Percentiles rank a stretch among this genome's conserved stretches.
Evolutionary conservation across 805 yeast genomes (phyloP).

Genomic region (Wickerhamiella sorbophila): DNA sequence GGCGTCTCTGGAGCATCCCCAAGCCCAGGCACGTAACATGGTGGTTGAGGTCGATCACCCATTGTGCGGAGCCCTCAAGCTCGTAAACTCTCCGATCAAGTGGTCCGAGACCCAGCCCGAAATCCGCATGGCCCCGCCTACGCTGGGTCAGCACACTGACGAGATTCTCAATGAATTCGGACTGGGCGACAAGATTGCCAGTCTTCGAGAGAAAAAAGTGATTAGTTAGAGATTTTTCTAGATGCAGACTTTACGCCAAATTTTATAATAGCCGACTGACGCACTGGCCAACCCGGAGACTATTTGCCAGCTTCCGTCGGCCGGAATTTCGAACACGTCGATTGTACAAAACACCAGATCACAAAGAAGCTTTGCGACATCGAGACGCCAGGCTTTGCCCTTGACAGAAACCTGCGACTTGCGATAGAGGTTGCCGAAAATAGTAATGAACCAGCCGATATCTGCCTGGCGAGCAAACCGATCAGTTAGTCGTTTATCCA

Average conservation of each 20-base stretch:
- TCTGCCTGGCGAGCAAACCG: constrained; percentile 17
- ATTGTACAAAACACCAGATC: constrained; percentile 20
- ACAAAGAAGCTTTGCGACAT: constrained; percentile 16
- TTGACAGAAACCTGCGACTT: constrained; percentile 1
- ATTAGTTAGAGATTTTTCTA: constrained; percentile 10
- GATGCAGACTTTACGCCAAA: constrained; percentile 2
- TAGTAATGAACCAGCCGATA: constrained; percentile 19
- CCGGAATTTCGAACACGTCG: constrained; percentile 17
- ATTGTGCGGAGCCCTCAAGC: constrained; percentile 24
- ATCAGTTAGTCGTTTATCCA: constrained; percentile 11
- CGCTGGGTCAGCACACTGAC: constrained; percentile 28
- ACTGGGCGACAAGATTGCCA: constrained; percentile 14
- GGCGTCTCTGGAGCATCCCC: constrained; percentile 25
- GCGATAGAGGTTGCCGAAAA: constrained; percentile 12
- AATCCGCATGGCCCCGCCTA: constrained; percentile 26
- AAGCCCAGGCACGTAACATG: constrained; percentile 27
- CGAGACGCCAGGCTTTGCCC: constrained; percentile 6
- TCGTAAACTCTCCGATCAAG: constrained; percentile 29
- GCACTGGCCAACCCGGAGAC: constrained; percentile 18
- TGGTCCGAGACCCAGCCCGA: constrained; percentile 25
- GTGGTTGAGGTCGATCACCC: constrained; percentile 26
- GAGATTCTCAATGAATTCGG: constrained; percentile 23
- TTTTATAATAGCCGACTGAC: constrained; percentile 13
- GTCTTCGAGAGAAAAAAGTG: constrained; percentile 19
- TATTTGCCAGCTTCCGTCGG: constrained; percentile 16